A percentile compares a stretch with the other conserved stretches of the same genome.
Evolutionary conservation across 768 basidiomycete genomes (phyloP).

Genomic region (Mycena filopes): DNA sequence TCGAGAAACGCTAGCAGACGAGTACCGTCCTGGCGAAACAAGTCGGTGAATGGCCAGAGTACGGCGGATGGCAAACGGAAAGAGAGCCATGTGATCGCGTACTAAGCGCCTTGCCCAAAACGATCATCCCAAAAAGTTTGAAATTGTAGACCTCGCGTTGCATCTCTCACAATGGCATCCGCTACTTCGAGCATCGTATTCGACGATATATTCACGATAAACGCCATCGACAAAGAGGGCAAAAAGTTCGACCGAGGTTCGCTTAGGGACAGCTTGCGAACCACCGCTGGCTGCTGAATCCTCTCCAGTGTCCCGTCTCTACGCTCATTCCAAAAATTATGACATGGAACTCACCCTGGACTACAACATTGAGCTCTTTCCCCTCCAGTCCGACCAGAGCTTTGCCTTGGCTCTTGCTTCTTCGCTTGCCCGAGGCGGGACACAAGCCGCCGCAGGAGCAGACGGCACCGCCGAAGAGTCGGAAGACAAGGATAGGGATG

Average conservation of each 20-base stretch:
- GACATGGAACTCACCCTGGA: constrained; percentile 95
- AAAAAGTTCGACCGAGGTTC: constrained; percentile 98
- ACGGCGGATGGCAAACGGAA: too few relatives aligned
- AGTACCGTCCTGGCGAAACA: too few relatives aligned
- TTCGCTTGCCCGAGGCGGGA: constrained; percentile 72
- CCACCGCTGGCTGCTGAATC: constrained; percentile 16
- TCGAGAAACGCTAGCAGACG: constrained; percentile 17
- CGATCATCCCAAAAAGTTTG: neutral
- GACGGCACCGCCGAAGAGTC: constrained; percentile 62
- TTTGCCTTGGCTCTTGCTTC: constrained; percentile 90
- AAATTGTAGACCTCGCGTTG: too few relatives aligned
- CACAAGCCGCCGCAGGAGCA: constrained; percentile 52
- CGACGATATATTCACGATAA: constrained; percentile 92
- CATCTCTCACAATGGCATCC: constrained; percentile 55
- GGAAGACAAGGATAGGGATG: constrained; percentile 79
- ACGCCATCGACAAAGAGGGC: constrained; percentile 88
- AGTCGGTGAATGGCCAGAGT: neutral
- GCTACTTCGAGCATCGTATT: constrained; percentile 84
- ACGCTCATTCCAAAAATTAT: constrained; percentile 90
- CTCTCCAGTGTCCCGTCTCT: constrained; percentile 85
- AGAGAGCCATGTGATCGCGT: constrained; percentile 23
- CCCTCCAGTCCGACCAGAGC: constrained; percentile 70
- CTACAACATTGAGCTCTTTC: constrained; percentile 93
- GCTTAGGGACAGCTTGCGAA: constrained; percentile 35
- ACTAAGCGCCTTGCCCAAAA: neutral